Conservation (phyloP, 164 flowering plant species). For the Macadamia tetraphylla region DNA sequence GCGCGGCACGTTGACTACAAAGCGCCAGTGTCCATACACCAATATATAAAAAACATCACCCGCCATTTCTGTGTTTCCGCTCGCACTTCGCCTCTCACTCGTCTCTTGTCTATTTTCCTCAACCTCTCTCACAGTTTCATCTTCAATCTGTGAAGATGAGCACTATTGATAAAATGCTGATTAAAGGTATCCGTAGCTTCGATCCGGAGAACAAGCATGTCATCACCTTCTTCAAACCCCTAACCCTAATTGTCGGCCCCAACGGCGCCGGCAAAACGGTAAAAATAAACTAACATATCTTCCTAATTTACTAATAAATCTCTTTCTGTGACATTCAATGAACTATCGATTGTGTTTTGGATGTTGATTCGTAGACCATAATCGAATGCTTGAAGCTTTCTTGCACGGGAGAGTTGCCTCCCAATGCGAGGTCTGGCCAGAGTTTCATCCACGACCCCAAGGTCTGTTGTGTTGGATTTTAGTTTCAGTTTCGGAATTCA, state of each 20-base stretch:
- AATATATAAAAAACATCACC: neutral
- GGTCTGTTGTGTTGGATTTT: conserved; percentile 30
- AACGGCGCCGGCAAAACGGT: conserved; percentile 98
- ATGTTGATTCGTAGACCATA: conserved; percentile 50
- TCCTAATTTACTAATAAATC: too few relatives aligned
- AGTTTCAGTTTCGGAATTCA: neutral
- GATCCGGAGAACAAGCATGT: conserved; percentile 96
- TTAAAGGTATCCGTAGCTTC: conserved; percentile 95
- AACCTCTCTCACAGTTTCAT: neutral
- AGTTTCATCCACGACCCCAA: conserved; percentile 97
- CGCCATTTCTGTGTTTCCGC: neutral
- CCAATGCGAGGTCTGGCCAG: conserved; percentile 94
- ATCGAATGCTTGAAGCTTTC: conserved; percentile 95
- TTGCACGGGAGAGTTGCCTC: conserved; percentile 97
- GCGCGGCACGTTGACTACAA: too few relatives aligned
- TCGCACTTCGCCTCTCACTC: neutral
- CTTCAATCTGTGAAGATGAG: conserved; percentile 51
- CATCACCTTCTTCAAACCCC: conserved; percentile 87
- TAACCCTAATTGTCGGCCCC: conserved; percentile 94
- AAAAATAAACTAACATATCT: neutral
- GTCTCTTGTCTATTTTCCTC: neutral
- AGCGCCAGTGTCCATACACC: too few relatives aligned
- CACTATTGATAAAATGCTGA: conserved; percentile 95
- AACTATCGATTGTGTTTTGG: neutral
- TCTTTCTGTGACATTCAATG: too few relatives aligned